Evolutionary conservation across 1,139 yeast genomes (phyloP), one percentile per base, ranked within the genome.

Genomic region (Pichiaceae sp.): DNA sequence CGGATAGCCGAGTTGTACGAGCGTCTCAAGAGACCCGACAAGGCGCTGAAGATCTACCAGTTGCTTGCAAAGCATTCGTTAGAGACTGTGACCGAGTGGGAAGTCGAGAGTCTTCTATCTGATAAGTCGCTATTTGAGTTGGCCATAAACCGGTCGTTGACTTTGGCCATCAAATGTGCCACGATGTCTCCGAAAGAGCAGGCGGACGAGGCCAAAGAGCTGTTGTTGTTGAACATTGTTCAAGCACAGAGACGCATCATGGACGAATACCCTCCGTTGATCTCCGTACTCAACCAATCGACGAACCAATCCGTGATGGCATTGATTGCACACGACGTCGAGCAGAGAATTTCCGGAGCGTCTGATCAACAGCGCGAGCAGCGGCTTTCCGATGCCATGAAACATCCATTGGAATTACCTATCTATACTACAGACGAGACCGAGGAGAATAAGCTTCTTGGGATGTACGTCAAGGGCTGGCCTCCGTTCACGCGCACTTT

Each of bases 1-100:
- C 84, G 87, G 53, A 66, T 85, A 31, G 95, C 83, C 2, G 95
- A 87, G 52, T 78, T 84, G 79, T 83, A 74, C 55, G 51, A 59
- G 57, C 34, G 46, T 43, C 23, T 46, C 16, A 46, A 42, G 9
- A 32, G 47, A 14, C 44, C 41, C 26, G 52, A 50, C 30, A 53
- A 49, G 30, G 55, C 58, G 2, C 33, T 46, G 23, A 38, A 38
- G 2, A 42, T 52, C 11, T 54, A 54, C 40, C 46, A 48, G 3
- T 17, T 18, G n/a, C 17, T 33, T 1, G 12, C 25, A 3, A 8
- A 25, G 3, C 24, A 27, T 31, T 15, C 27, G 25, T 27, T 27
- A 5, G 20, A 18, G 4, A 8, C 14, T n/a, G 12, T 33, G 9
- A 23, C 21, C 17, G 18, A 38, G 33, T 17, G 35, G 33, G 27